phyloP scores from a whole-genome alignment of 495 filamentous ascomycete genomes.

The Podospora pseudocomata region DNA sequence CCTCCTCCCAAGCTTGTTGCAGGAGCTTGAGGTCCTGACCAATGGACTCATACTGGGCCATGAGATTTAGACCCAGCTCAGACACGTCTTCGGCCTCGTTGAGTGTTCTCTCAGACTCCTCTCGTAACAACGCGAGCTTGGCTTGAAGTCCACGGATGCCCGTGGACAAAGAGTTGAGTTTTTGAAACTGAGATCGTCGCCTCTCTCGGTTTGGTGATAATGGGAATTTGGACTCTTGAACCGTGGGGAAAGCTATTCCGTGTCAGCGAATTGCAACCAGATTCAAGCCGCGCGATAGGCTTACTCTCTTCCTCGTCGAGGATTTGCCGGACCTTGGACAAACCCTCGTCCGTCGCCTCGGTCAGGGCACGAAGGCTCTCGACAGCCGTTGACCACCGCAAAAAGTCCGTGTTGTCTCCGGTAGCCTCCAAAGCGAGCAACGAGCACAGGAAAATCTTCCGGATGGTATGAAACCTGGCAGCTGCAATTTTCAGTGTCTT shows the following conservation, averaged over 20 bases:
- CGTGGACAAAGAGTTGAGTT: slow-evolving; percentile 80
- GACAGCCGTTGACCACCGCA: slow-evolving; percentile 72
- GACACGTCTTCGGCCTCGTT: slow-evolving; percentile 69
- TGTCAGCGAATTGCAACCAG: not conserved
- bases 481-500: slow-evolving; percentile 74
- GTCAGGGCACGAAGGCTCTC: slow-evolving; percentile 69
- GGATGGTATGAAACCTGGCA: slow-evolving; percentile 70
- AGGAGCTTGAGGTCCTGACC: slow-evolving; percentile 79
- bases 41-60: slow-evolving; percentile 91
- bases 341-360: slow-evolving; percentile 53
- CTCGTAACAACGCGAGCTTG: slow-evolving; percentile 87
- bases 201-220: slow-evolving; percentile 73
- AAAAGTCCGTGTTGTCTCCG: slow-evolving; percentile 73
- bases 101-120: slow-evolving; percentile 76
- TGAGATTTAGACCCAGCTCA: slow-evolving; percentile 69
- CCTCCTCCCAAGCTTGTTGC: slow-evolving; percentile 87
- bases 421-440: slow-evolving; percentile 84
- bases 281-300: slow-evolving; percentile 28
- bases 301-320: slow-evolving; percentile 81
- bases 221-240: slow-evolving; percentile 60
- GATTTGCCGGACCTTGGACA: slow-evolving; percentile 56
- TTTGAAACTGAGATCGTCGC: slow-evolving; percentile 77
- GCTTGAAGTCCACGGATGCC: slow-evolving; percentile 91
- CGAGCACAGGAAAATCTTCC: slow-evolving; percentile 81
- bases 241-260: slow-evolving; percentile 36